Conservation (phyloP, 1,284 basidiomycete species). For the Coniferiporia weirii region DNA sequence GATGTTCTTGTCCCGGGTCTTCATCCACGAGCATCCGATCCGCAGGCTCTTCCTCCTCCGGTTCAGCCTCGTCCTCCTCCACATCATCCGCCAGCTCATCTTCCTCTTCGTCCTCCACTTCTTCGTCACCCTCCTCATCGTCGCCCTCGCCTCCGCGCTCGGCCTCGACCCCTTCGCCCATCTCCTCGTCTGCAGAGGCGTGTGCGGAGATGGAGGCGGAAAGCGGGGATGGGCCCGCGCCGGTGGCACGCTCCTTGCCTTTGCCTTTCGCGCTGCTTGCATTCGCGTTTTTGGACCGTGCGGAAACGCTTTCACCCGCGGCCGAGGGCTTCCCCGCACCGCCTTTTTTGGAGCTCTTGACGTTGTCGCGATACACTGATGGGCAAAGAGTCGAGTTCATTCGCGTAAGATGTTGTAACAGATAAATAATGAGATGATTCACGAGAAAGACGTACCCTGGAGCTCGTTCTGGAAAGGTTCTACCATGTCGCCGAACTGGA, state of each 20-base stretch:
- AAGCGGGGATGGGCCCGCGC: conserved; percentile 21
- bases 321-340: conserved; percentile 4
- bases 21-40: conserved; percentile 32
- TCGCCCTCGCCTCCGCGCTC: conserved; percentile 25
- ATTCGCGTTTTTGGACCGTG: conserved; percentile 22
- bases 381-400: neutral
- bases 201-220: conserved; percentile 20
- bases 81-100: conserved; percentile 31
- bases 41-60: conserved; percentile 28
- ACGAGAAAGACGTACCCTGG: conserved; percentile 42
- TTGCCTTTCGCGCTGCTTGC: conserved; percentile 32
- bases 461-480: conserved; percentile 69
- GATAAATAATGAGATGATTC: too few relatives aligned
- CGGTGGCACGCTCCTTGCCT: conserved; percentile 21
- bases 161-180: conserved; percentile 13
- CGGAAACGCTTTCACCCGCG: conserved; percentile 20
- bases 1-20: conserved; percentile 21
- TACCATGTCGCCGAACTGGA: conserved; percentile 77
- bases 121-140: conserved; percentile 23
- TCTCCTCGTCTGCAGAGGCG: conserved; percentile 23
- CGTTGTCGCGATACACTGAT: conserved; percentile 54
- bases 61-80: conserved; percentile 21
- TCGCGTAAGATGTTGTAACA: neutral
- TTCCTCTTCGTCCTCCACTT: conserved; percentile 21
- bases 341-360: conserved; percentile 49